A percentile compares a stretch with the other conserved stretches of the same genome.
Evolutionary conservation across 1,284 basidiomycete species (phyloP).

Genomic region (Hemileia vastatrix): DNA sequence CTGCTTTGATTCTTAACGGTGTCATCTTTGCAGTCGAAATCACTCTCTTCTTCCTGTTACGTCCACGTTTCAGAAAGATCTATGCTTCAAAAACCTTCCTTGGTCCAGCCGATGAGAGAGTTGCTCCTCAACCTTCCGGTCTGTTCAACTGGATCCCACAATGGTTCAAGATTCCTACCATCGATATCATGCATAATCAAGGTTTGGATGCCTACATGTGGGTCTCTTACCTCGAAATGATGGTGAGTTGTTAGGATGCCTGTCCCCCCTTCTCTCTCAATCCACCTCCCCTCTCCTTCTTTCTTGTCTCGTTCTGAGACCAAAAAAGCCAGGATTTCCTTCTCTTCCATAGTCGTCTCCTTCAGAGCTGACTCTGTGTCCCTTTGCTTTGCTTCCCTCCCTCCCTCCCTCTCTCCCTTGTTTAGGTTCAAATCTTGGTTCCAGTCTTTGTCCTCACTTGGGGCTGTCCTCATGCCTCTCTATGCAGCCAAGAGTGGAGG

Average conservation of each 20-base stretch:
- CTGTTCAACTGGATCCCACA: slow-evolving; percentile 44
- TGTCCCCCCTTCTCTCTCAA: too few relatives aligned
- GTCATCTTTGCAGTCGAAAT: slow-evolving; percentile 38
- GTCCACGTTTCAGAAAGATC: slow-evolving; percentile 43
- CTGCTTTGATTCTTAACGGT: too few relatives aligned
- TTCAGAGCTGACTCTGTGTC: too few relatives aligned
- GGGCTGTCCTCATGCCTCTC: slow-evolving; percentile 47
- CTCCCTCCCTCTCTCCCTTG: too few relatives aligned
- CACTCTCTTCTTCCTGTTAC: slow-evolving; percentile 41
- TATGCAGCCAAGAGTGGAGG: slow-evolving; percentile 32
- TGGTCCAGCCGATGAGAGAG: slow-evolving; percentile 33
- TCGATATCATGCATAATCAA: slow-evolving; percentile 50
- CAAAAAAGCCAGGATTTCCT: not conserved
- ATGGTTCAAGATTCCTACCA: slow-evolving; percentile 38
- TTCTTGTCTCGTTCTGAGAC: slow-evolving; percentile 41
- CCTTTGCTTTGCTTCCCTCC: not conserved
- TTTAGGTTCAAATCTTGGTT: slow-evolving; percentile 53
- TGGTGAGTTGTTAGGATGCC: too few relatives aligned
- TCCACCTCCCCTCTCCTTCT: too few relatives aligned
- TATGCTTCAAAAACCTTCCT: slow-evolving; percentile 45
- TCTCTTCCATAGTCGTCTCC: slow-evolving; percentile 63
- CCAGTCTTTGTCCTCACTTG: slow-evolving; percentile 64
- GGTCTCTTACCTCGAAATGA: slow-evolving; percentile 68
- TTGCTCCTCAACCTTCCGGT: slow-evolving; percentile 39
- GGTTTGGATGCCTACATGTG: slow-evolving; percentile 92